Conservation (phyloP, 2,329 filamentous ascomycete genomes). For the Epichloe festucae region DNA sequence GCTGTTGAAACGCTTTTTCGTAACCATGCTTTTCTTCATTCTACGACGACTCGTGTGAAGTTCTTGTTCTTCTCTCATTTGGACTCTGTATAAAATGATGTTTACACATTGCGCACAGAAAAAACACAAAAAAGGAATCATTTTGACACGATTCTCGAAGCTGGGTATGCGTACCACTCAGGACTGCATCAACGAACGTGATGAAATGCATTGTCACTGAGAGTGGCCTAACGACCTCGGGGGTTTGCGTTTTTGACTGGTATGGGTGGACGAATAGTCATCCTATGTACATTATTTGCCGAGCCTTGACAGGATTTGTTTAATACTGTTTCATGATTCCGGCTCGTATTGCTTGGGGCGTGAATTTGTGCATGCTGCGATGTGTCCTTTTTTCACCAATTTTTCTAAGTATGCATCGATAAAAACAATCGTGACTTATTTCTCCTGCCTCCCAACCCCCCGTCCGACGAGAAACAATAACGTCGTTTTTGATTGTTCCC, state of each 20-base stretch:
- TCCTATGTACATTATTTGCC: slow-evolving; percentile 1
- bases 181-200: slow-evolving; percentile 1
- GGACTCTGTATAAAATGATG: background rate
- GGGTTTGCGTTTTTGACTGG: background rate
- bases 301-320: slow-evolving; percentile 2
- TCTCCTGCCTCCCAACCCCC: too few relatives aligned
- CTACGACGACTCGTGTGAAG: background rate
- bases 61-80: slow-evolving; percentile 2
- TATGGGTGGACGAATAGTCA: background rate
- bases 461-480: too few relatives aligned
- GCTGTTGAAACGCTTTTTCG: slow-evolving; percentile 1
- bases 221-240: slow-evolving; percentile 1
- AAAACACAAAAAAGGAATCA: background rate
- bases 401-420: too few relatives aligned
- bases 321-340: background rate
- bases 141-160: background rate
- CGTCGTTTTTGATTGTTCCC: too few relatives aligned
- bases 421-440: too few relatives aligned
- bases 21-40: slow-evolving; percentile 4
- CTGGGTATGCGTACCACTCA: background rate
- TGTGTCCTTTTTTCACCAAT: too few relatives aligned
- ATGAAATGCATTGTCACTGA: slow-evolving; percentile 1
- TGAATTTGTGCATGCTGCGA: too few relatives aligned
- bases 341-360: too few relatives aligned
- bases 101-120: background rate